Evolutionary conservation across 2,329 filamentous ascomycete species (phyloP), one percentile per base, ranked within the genome.

Genomic region (Coleophoma crateriformis): DNA sequence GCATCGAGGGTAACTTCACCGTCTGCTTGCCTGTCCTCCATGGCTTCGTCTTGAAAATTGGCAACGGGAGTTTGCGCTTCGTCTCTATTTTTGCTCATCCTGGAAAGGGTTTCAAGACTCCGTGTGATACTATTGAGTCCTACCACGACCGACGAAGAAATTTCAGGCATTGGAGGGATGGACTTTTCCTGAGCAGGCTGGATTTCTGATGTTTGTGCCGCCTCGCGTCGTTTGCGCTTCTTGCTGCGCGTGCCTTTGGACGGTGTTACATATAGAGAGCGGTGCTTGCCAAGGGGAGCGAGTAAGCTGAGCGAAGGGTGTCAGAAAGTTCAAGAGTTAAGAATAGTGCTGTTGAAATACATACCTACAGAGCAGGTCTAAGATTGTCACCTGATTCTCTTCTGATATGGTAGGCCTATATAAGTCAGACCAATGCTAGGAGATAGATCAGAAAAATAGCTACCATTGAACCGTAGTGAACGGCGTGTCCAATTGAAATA

Each of bases 361-460:
- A 58, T 74, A 87, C 85, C 72, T 77, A 77, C 79, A 86, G 5
- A 88, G 71, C 45, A 89, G 70, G 54, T 87, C 82, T 10, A 88
- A 62, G 35, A 88, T 84, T 4, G 75, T 72, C 46, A 84, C 76
- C 64, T 87, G 82, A 47, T 87, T 73, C 45, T 79, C 70, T 15
- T 68, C 61, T 2, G 72, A 70, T 40, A 87, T 73, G 39, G 74
- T 65, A 7, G 85, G 85, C 84, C 85, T 89, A 33, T 11, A 41
- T 12, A 14, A 27, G 47, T 22, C 19, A 27, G 27, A 3, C 27
- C 8, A 27, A 10, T 27, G 27, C 27, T 27, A 27, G 27, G 6
- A 27, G 27, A 27, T 10, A 17, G 15, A 7, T 19, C 13, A 13
- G 20, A 37, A 4, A 10, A 37, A 34, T n/a, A 7, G 15, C 33